A percentile compares a stretch with the other conserved stretches of the same genome.
Evolutionary conservation across 257 asterid genomes (phyloP).

Genomic region (Verbascum thapsus): DNA sequence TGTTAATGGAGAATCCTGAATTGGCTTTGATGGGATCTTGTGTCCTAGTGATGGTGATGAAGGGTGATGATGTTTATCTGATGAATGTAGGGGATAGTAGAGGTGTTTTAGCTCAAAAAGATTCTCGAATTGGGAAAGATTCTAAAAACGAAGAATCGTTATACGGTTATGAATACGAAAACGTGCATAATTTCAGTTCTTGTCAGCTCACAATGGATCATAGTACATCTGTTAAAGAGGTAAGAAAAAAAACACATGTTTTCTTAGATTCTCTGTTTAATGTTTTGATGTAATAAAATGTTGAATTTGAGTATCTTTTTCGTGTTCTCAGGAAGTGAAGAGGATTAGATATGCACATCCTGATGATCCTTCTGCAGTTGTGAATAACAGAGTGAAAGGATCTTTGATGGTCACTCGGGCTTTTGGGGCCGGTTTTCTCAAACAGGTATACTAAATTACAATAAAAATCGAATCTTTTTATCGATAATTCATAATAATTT

Average conservation of each 20-base stretch:
- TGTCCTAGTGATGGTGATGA: constrained; percentile 90
- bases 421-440: constrained; percentile 93
- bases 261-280: constrained; percentile 20
- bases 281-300: constrained; percentile 19
- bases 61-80: constrained; percentile 83
- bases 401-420: constrained; percentile 96
- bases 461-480: too few relatives aligned
- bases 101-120: constrained; percentile 72
- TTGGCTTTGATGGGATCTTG: constrained; percentile 98
- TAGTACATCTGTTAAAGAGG: constrained; percentile 81
- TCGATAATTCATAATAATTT: neutral
- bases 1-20: constrained; percentile 87
- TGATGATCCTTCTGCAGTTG: constrained; percentile 70
- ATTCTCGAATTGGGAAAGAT: constrained; percentile 34
- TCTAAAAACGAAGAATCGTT: constrained; percentile 52
- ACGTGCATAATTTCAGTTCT: constrained; percentile 50
- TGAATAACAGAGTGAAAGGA: constrained; percentile 84
- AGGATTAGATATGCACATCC: constrained; percentile 71
- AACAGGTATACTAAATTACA: constrained; percentile 48
- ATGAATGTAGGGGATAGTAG: constrained; percentile 95
- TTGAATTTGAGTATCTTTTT: constrained; percentile 5
- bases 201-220: constrained; percentile 91
- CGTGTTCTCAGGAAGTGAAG: constrained; percentile 61
- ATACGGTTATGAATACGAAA: constrained; percentile 63
- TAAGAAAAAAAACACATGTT: constrained; percentile 25